Conservation (phyloP, 257 asterid genomes). For the Gardenia jasminoides region DNA sequence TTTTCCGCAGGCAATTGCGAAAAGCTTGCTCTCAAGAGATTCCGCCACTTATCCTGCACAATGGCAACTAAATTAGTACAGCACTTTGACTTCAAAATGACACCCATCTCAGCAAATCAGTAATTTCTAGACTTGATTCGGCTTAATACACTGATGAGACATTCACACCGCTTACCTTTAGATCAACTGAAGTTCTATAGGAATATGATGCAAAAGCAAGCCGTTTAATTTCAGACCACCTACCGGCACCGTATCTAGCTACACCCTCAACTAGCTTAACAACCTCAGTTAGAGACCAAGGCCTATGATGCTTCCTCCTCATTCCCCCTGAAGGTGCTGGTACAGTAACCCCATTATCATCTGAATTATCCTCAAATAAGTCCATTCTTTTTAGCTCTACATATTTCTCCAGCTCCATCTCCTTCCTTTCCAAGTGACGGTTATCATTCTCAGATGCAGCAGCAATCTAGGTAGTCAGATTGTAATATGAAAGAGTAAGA, state of each 20-base stretch:
- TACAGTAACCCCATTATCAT: slow-evolving; percentile 44
- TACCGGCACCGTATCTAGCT: slow-evolving; percentile 86
- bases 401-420: slow-evolving; percentile 40
- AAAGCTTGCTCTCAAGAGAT: slow-evolving; percentile 87
- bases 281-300: slow-evolving; percentile 50
- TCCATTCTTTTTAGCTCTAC: slow-evolving; percentile 37
- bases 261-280: slow-evolving; percentile 95
- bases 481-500: not conserved
- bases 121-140: not conserved
- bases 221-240: slow-evolving; percentile 98
- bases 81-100: not conserved
- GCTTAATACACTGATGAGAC: slow-evolving; percentile 5
- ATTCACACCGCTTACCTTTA: slow-evolving; percentile 55
- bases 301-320: slow-evolving; percentile 61
- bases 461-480: not conserved
- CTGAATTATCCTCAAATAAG: slow-evolving; percentile 44
- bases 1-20: slow-evolving; percentile 67
- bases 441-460: not conserved
- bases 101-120: not conserved
- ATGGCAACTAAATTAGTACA: slow-evolving; percentile 1
- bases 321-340: slow-evolving; percentile 60
- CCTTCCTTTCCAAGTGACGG: slow-evolving; percentile 26
- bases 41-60: slow-evolving; percentile 96
- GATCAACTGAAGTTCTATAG: slow-evolving; percentile 94
- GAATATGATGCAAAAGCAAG: slow-evolving; percentile 78